Conservation (phyloP, 768 basidiomycete genomes). For the Hericium coralloides region DNA sequence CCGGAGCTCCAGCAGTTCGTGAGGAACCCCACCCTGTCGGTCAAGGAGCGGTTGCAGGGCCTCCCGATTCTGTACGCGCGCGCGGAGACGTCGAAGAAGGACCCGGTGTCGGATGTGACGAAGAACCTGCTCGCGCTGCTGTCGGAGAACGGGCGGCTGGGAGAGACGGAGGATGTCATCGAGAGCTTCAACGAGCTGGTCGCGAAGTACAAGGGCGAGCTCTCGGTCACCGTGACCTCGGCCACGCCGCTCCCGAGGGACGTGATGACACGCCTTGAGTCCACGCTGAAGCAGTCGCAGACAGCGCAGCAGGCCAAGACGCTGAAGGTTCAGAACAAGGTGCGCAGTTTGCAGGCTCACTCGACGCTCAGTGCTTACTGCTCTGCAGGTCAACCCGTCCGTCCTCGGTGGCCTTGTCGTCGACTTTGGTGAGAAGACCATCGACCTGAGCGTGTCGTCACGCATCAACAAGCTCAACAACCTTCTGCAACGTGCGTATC, state of each 20-base stretch:
- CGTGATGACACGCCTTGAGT: slow-evolving; percentile 69
- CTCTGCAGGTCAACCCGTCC: slow-evolving; percentile 74
- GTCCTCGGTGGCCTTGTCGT: slow-evolving; percentile 89
- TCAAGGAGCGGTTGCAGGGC: slow-evolving; percentile 61
- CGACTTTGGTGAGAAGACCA: slow-evolving; percentile 97
- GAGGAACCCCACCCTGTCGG: slow-evolving; percentile 84
- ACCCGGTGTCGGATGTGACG: slow-evolving; percentile 73
- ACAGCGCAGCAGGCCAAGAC: slow-evolving; percentile 81
- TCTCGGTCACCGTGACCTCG: slow-evolving; percentile 88
- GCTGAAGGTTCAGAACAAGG: slow-evolving; percentile 89
- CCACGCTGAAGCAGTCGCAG: slow-evolving; percentile 78
- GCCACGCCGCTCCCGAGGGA: slow-evolving; percentile 75
- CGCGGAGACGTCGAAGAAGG: slow-evolving; percentile 65
- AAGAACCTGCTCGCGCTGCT: slow-evolving; percentile 88
- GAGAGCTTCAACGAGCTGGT: slow-evolving; percentile 89
- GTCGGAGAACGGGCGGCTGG: slow-evolving; percentile 87
- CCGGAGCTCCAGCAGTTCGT: slow-evolving; percentile 67
- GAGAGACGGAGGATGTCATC: slow-evolving; percentile 78
- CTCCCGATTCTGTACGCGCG: slow-evolving; percentile 61
- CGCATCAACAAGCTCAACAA: slow-evolving; percentile 94
- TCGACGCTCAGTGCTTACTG: neutral
- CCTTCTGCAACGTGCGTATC: slow-evolving; percentile 63
- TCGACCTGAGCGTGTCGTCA: slow-evolving; percentile 90
- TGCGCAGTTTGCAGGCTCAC: slow-evolving; percentile 22
- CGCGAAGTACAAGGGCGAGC: slow-evolving; percentile 83